phyloP scores from a whole-genome alignment of 2,329 filamentous ascomycete genomes.

The Aspergillus phoenicis region DNA sequence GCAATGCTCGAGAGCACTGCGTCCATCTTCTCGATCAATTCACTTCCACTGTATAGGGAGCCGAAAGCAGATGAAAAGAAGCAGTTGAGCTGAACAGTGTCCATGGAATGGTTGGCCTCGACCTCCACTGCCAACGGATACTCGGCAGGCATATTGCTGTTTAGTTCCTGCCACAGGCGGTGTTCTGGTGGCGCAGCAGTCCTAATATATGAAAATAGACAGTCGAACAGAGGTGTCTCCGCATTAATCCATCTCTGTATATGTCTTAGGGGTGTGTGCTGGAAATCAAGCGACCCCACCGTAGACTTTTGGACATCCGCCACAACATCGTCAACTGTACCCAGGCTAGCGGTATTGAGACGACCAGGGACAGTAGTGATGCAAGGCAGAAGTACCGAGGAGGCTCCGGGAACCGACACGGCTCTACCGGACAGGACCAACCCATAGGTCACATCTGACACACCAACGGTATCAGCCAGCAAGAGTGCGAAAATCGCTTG shows the following conservation, averaged over 20 bases:
- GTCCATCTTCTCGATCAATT: slow-evolving; percentile 38
- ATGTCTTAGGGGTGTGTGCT: slow-evolving; percentile 39
- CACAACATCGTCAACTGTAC: slow-evolving; percentile 28
- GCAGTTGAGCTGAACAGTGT: slow-evolving; percentile 29
- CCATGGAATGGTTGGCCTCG: slow-evolving; percentile 27
- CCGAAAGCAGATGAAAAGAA: slow-evolving; percentile 32
- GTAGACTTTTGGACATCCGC: slow-evolving; percentile 26
- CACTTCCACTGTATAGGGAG: slow-evolving; percentile 21
- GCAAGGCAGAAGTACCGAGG: slow-evolving; percentile 38
- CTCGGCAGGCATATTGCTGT: slow-evolving; percentile 39
- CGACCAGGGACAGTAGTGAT: slow-evolving; percentile 42
- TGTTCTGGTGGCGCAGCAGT: slow-evolving; percentile 16
- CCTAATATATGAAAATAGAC: slow-evolving; percentile 38
- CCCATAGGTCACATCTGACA: slow-evolving; percentile 37
- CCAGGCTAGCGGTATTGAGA: slow-evolving; percentile 27
- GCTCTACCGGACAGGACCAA: slow-evolving; percentile 38
- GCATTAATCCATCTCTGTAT: slow-evolving; percentile 41
- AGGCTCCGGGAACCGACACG: slow-evolving; percentile 33
- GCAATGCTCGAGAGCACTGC: slow-evolving; percentile 31
- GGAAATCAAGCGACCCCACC: slow-evolving; percentile 36
- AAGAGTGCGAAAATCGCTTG: slow-evolving; percentile 40
- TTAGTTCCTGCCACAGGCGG: slow-evolving; percentile 33
- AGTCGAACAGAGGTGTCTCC: slow-evolving; percentile 37
- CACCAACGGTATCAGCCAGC: slow-evolving; percentile 32
- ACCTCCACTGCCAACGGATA: slow-evolving; percentile 41